Base-by-base conservation (phyloP, 176 grass and related monocot genomes). In the Eragrostis nindensis region DNA sequence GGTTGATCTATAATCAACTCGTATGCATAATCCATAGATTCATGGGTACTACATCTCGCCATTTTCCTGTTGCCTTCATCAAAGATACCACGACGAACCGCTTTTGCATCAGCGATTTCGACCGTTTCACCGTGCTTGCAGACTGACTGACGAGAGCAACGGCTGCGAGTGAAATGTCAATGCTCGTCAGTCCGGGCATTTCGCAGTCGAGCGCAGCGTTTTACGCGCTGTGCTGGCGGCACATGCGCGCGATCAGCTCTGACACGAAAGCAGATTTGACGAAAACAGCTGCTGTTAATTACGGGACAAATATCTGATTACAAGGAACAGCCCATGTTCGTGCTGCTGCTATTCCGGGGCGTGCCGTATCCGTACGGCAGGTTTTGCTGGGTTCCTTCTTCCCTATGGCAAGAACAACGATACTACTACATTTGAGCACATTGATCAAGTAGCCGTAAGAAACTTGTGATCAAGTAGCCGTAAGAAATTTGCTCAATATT, bases 1-100 rank as follows among this genome's bases (percentile, higher is more conserved):
- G 26, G 56, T 64, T 66, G 54, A 67, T 75, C 62, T 87, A 73
- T 70, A 75, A 87, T 19, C 65, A 63, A 36, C 79, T 66, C 29
- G 21, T 62, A 13, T 53, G 36, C 19, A 43, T 66, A 66, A 76
- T 82, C 72, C 76, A 62, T 60, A 61, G 30, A 63, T 75, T 59
- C 22, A 17, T 36, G 47, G 45, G 42, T n/a, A n/a, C 49, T 48
- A 15, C 6, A 48, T 48, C 15, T 44, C 9, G 15, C 26, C 60
- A 17, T 2, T 6, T n/a, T 43, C 15, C 3, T 46, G 39, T 4
- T 11, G 46, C 46, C 46, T 3, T 15, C 43, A 45, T 45, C 43
- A 45, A 11, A 15, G 14, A 15, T 11, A 48, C 8, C 8, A 10
- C 13, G 46, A 16, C 10, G 62, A 68, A 54, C 8, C n/a, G 5